Base-by-base conservation (phyloP, 371 early-diverging fungal species). In the Mortierella sp. region DNA sequence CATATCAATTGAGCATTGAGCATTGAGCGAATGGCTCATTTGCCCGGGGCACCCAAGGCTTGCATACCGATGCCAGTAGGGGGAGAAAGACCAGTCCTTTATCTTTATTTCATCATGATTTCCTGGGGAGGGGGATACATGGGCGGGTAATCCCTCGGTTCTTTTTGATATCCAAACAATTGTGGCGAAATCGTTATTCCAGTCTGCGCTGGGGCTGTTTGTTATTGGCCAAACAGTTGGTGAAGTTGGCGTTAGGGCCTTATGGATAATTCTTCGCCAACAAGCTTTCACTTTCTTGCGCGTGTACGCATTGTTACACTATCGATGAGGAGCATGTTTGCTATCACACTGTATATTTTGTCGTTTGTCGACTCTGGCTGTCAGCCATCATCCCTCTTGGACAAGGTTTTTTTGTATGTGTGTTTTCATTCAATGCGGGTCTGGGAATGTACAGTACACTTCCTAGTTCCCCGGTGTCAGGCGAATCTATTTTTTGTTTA, bases 171-270 rank as follows among this genome's bases (percentile, higher is more conserved):
- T n/a, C n/a, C n/a, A n/a, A n/a, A n/a, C n/a, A n/a, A n/a, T n/a
- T n/a, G n/a, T n/a, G n/a, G n/a, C n/a, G n/a, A n/a, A n/a, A n/a
- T n/a, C 34, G 34, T 3, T 34, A 22, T 58, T 22, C 31, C 31
- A 4, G 16, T 26, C 29, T 26, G 9, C 10, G 19, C 29, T 4
- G 24, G 53, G 53, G 14, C 14, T 45, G 6, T 47, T 13, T 47
- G 19, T 50, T 58, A 58, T 58, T 58, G 61, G 13, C 41, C 26
- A 64, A 41, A 64, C 41, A 43, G 41, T 64, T 64, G 43, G 14
- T 43, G 40, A 64, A 0, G 37, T n/a, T n/a, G 24, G 64, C 64
- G 41, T 40, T 26, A 55, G 22, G 24, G 39, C 14, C 29, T 22
- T 22, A 41, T 64, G 39, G 41, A 34, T 19, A 22, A 58, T 34